Evolutionary conservation across 2,329 filamentous ascomycete species (phyloP).

Genomic region (Penicillium sp.): DNA sequence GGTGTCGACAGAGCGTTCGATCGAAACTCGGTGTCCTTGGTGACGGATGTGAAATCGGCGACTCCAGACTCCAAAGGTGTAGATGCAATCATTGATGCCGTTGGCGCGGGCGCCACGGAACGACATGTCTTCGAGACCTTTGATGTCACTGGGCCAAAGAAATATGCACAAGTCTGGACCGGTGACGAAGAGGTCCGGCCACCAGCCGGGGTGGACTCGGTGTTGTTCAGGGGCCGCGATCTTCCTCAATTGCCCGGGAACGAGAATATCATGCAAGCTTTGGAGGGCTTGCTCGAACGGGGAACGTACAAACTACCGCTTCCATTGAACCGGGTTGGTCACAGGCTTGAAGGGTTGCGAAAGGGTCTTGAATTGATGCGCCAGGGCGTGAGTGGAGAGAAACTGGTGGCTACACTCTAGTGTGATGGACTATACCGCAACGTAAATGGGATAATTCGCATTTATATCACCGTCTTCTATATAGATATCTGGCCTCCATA

Average conservation of each 20-base stretch:
- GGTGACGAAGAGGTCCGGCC: constrained; percentile 18
- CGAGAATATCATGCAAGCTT: constrained; percentile 17
- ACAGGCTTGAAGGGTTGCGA: constrained; percentile 23
- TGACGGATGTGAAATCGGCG: constrained; percentile 1
- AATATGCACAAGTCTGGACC: constrained; percentile 32
- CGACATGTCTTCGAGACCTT: constrained; percentile 28
- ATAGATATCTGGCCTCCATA: too few species aligned
- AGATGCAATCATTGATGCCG: constrained; percentile 37
- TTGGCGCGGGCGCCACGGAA: constrained; percentile 24
- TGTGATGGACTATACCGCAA: too few species aligned
- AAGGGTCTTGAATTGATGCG: constrained; percentile 23
- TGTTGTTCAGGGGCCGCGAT: constrained; percentile 24
- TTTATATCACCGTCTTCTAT: too few species aligned
- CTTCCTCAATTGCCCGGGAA: constrained; percentile 23
- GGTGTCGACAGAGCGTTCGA: constrained; percentile 3
- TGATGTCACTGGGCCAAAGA: constrained; percentile 25
- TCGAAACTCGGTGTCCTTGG: constrained; percentile 2
- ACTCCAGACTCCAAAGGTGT: constrained; percentile 18
- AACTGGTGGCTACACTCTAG: constrained; percentile 35
- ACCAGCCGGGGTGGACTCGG: constrained; percentile 27
- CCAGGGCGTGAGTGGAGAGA: constrained; percentile 32
- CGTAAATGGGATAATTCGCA: too few species aligned
- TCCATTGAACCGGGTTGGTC: constrained; percentile 28
- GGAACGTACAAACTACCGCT: constrained; percentile 30
- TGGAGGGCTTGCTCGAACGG: constrained; percentile 24